Evolutionary conservation across 2,329 filamentous ascomycete genomes (phyloP).

Genomic region (Clarireedia hainanense): DNA sequence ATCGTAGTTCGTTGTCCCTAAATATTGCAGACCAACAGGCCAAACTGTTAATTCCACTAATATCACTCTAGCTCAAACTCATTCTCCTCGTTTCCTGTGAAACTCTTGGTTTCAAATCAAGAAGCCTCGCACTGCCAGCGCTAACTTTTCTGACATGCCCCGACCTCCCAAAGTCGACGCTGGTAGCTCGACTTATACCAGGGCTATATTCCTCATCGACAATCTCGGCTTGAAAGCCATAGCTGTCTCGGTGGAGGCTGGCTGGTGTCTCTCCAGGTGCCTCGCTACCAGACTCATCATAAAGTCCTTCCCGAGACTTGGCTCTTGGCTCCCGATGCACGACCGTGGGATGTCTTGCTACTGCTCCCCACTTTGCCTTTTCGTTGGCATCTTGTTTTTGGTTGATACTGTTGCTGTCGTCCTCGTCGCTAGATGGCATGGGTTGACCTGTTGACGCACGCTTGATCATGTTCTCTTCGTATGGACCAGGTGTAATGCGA

Average conservation of each 20-base stretch:
- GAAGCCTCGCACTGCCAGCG: conserved; percentile 66
- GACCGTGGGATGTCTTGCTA: conserved; percentile 49
- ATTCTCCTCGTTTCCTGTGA: conserved; percentile 44
- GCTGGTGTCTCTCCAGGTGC: conserved; percentile 22
- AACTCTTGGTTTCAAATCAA: conserved; percentile 54
- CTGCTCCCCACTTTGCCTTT: conserved; percentile 29
- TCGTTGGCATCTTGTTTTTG: conserved; percentile 19
- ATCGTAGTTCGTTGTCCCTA: conserved; percentile 15
- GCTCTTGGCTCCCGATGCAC: conserved; percentile 49
- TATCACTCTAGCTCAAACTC: conserved; percentile 17
- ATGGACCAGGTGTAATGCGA: conserved; percentile 37
- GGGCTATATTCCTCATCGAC: conserved; percentile 11
- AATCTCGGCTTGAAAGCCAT: conserved; percentile 14
- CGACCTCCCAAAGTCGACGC: conserved; percentile 51
- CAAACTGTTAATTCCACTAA: background rate
- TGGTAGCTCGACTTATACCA: conserved; percentile 56
- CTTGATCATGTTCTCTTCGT: conserved; percentile 22
- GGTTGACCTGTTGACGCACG: conserved; percentile 40
- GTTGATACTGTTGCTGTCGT: conserved; percentile 37
- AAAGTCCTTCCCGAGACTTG: conserved; percentile 53
- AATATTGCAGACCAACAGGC: conserved; percentile 8
- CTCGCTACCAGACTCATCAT: conserved; percentile 21
- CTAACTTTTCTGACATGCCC: conserved; percentile 64
- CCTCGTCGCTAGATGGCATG: conserved; percentile 51
- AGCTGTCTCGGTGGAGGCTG: conserved; percentile 26